Percentiles rank a stretch among this genome's conserved stretches.
phyloP scores from a whole-genome alignment of 352 stramenopile genomes.

The Phytophthora constricta region DNA sequence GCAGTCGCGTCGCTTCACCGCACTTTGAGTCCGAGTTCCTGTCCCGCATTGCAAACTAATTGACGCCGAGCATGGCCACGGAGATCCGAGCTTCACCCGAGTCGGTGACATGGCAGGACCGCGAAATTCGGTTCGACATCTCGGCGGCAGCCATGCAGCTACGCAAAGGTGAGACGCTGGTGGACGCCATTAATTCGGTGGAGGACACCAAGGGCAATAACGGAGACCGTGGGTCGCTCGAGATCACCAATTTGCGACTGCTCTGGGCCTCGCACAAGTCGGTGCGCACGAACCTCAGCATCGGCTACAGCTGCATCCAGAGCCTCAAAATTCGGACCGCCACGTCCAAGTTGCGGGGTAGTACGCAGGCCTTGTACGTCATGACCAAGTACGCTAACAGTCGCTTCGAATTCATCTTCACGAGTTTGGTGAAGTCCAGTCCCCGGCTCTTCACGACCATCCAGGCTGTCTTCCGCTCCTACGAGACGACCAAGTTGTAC shows the following conservation, averaged over 20 bases:
- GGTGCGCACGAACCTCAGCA: slow-evolving; percentile 85
- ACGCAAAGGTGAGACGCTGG: slow-evolving; percentile 82
- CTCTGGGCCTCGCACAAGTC: slow-evolving; percentile 92
- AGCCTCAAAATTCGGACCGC: slow-evolving; percentile 91
- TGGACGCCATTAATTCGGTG: slow-evolving; percentile 94
- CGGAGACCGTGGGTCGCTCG: slow-evolving; percentile 86
- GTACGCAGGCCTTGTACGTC: slow-evolving; percentile 92
- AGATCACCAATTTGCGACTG: slow-evolving; percentile 93
- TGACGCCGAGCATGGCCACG: slow-evolving; percentile 31
- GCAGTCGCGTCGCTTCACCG: not conserved
- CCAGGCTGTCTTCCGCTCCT: slow-evolving; percentile 92
- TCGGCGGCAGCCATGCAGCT: slow-evolving; percentile 61
- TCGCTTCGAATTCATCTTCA: slow-evolving; percentile 96
- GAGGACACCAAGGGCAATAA: slow-evolving; percentile 97
- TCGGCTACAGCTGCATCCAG: slow-evolving; percentile 85
- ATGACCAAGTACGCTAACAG: slow-evolving; percentile 90
- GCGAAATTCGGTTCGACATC: slow-evolving; percentile 92
- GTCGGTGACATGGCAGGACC: slow-evolving; percentile 87
- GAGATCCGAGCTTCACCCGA: slow-evolving; percentile 68
- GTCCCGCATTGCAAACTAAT: not conserved
- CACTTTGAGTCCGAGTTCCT: not conserved
- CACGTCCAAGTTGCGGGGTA: slow-evolving; percentile 89
- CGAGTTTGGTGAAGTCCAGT: slow-evolving; percentile 91
- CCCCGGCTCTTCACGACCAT: slow-evolving; percentile 93
- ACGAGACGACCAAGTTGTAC: slow-evolving; percentile 94